Conservation (phyloP, 192 early-diverging fungal species). For the Podila verticillata region DNA sequence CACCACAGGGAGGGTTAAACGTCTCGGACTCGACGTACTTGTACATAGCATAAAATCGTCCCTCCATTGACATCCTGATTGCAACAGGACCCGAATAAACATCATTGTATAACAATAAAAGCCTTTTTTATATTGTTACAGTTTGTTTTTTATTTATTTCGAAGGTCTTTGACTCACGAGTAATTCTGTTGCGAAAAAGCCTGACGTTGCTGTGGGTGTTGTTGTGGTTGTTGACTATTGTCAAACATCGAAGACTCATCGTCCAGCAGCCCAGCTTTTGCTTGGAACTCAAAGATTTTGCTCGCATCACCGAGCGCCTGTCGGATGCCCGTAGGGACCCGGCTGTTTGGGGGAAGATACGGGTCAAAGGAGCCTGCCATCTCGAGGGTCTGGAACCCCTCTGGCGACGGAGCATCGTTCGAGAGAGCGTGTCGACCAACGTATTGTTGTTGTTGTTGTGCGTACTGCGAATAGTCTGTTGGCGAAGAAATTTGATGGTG, state of each 20-base stretch:
- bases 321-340: constrained; percentile 19
- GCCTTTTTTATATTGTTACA: neutral
- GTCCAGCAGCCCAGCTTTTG: neutral
- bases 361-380: constrained; percentile 12
- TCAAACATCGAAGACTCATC: neutral
- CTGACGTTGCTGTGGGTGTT: neutral
- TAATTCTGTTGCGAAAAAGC: neutral
- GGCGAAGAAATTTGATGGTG: neutral
- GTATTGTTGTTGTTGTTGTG: neutral
- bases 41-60: too few relatives aligned
- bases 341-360: constrained; percentile 19
- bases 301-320: constrained; percentile 19
- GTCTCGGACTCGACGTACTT: neutral
- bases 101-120: too few relatives aligned
- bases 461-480: neutral
- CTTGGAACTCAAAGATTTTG: constrained; percentile 31
- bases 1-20: neutral
- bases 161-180: too few relatives aligned
- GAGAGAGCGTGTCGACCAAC: neutral
- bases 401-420: constrained; percentile 30
- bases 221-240: constrained; percentile 4
- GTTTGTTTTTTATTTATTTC: neutral
- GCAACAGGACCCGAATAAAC: too few relatives aligned
- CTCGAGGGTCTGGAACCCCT: constrained; percentile 16
- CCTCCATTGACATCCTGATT: too few relatives aligned